Percentiles rank a stretch among this genome's conserved stretches.
Evolutionary conservation across 2,329 filamentous ascomycete genomes (phyloP).

Genomic region (Colletotrichum sp.): DNA sequence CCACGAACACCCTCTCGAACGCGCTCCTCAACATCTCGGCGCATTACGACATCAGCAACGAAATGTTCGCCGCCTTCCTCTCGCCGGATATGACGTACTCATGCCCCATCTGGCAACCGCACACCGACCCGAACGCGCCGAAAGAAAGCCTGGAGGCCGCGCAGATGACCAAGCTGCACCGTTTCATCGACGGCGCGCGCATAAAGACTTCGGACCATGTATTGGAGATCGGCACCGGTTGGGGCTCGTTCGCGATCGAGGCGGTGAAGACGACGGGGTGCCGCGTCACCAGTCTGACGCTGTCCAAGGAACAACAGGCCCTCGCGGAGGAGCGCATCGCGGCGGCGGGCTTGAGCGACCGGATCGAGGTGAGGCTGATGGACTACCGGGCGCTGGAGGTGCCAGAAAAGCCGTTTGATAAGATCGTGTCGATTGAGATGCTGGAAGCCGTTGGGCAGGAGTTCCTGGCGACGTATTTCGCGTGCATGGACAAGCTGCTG

Average conservation of each 20-base stretch:
- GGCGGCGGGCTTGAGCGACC: slow-evolving; percentile 61
- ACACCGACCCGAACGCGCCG: slow-evolving; percentile 39
- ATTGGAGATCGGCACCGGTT: slow-evolving; percentile 77
- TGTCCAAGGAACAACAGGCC: slow-evolving; percentile 72
- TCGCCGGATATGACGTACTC: slow-evolving; percentile 81
- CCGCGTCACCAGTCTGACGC: slow-evolving; percentile 69
- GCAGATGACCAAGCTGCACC: slow-evolving; percentile 69
- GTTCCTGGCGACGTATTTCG: slow-evolving; percentile 72
- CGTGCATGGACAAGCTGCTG: slow-evolving; percentile 64
- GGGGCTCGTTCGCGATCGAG: slow-evolving; percentile 76
- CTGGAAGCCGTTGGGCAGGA: slow-evolving; percentile 74
- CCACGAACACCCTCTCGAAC: slow-evolving; percentile 62
- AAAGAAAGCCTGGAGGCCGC: slow-evolving; percentile 68
- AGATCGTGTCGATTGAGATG: slow-evolving; percentile 80
- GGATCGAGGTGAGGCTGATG: slow-evolving; percentile 68
- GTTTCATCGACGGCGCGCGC: slow-evolving; percentile 68
- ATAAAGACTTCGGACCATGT: slow-evolving; percentile 72
- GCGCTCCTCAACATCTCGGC: slow-evolving; percentile 70
- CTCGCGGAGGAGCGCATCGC: slow-evolving; percentile 70
- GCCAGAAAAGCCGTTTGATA: slow-evolving; percentile 65
- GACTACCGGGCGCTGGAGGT: slow-evolving; percentile 70
- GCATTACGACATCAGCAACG: slow-evolving; percentile 79
- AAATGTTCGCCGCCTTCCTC: slow-evolving; percentile 76
- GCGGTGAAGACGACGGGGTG: slow-evolving; percentile 71
- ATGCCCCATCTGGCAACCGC: slow-evolving; percentile 68